Conservation (phyloP, 2,329 filamentous ascomycete species). For the Penicillium sp. region DNA sequence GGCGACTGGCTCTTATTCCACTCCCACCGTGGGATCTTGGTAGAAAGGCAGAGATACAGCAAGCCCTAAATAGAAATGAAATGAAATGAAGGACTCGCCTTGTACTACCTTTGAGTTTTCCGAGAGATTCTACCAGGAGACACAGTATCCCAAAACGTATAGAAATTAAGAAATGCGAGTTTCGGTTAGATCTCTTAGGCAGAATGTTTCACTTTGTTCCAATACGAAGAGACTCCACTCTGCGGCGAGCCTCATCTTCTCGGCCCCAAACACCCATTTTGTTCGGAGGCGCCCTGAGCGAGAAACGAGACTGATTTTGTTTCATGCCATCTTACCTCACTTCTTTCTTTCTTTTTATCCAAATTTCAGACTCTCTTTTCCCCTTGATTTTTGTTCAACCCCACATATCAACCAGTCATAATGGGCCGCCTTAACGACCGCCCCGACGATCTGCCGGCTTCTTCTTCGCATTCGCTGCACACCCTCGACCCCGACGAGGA, state of each 20-base stretch:
- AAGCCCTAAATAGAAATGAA: neutral
- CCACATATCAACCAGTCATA: no score
- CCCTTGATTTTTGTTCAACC: no score
- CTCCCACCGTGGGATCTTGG: slow-evolving; percentile 11
- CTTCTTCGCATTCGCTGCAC: slow-evolving; percentile 25
- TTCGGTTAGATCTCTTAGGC: no score
- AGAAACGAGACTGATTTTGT: neutral
- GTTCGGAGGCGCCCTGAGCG: neutral
- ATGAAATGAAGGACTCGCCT: neutral
- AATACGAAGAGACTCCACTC: neutral
- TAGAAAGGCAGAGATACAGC: neutral
- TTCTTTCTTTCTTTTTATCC: neutral
- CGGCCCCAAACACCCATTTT: neutral
- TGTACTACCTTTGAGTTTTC: no score
- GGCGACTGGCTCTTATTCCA: slow-evolving; percentile 13
- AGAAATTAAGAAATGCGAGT: no score
- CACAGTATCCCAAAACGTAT: no score
- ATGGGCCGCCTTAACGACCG: slow-evolving; percentile 19
- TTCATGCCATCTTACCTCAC: neutral
- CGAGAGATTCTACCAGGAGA: no score
- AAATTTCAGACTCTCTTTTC: neutral
- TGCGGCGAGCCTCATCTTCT: neutral
- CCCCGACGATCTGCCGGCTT: slow-evolving; percentile 12
- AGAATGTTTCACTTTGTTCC: neutral
- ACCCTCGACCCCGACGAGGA: slow-evolving; percentile 19